phyloP scores from a whole-genome alignment of 768 basidiomycete species.

The Clavaria fumosa region DNA sequence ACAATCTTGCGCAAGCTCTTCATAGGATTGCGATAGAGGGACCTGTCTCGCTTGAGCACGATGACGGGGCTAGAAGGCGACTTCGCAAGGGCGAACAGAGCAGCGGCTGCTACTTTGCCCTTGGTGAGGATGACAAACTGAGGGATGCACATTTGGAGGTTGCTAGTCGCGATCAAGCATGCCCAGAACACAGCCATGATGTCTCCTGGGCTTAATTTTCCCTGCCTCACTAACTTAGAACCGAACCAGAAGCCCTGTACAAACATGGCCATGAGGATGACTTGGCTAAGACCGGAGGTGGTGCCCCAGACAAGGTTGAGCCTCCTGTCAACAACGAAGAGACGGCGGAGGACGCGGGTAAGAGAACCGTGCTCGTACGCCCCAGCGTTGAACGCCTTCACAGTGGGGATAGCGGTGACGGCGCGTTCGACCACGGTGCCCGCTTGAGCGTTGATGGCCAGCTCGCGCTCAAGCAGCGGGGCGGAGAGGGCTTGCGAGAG shows the following conservation, averaged over 20 bases:
- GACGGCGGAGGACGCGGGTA: constrained; percentile 28
- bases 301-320: constrained; percentile 66
- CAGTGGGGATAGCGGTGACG: constrained; percentile 63
- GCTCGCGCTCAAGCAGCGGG: constrained; percentile 55
- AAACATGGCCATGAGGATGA: constrained; percentile 83
- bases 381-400: constrained; percentile 85
- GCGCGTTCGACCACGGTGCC: constrained; percentile 73
- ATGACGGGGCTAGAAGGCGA: constrained; percentile 7
- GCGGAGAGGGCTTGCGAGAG: constrained; percentile 55
- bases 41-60: too few relatives aligned
- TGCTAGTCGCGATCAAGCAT: constrained; percentile 76
- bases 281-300: constrained; percentile 53
- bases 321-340: constrained; percentile 32
- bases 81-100: constrained; percentile 41
- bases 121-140: constrained; percentile 62
- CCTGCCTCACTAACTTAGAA: constrained; percentile 70
- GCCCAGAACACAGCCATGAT: constrained; percentile 99
- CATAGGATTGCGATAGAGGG: too few relatives aligned
- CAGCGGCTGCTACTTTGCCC: constrained; percentile 70
- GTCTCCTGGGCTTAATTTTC: constrained; percentile 49
- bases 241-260: constrained; percentile 98
- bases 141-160: constrained; percentile 78
- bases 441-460: constrained; percentile 48
- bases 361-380: constrained; percentile 28
- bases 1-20: constrained; percentile 42